Percentiles rank a stretch among this genome's conserved stretches.
These are phyloP conservation scores for Odontarrhena argentea DNA, from an alignment of 345 rosid genomes.

Conservation along the genomic window DNA sequence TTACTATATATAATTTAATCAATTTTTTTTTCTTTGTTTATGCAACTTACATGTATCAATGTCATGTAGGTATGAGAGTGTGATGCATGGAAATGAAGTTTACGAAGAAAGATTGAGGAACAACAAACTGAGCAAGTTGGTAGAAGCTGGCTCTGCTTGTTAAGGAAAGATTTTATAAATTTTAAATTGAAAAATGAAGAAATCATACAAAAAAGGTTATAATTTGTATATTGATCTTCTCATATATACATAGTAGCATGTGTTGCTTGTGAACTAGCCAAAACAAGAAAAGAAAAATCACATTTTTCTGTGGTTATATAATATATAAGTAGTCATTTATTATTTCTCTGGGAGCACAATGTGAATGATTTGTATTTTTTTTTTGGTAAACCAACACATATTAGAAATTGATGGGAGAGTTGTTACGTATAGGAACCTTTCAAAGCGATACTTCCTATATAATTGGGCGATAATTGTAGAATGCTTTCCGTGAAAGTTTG, in stretches of 20 bases:
- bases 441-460: constrained; percentile 22
- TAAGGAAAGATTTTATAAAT: constrained; percentile 22
- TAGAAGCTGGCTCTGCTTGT: constrained; percentile 64
- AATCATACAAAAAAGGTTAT: constrained; percentile 26
- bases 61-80: constrained; percentile 54
- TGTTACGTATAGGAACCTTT: constrained; percentile 22
- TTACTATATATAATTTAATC: background rate
- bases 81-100: constrained; percentile 57
- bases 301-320: constrained; percentile 5
- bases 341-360: constrained; percentile 4
- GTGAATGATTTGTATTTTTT: background rate
- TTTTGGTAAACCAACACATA: background rate
- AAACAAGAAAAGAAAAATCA: background rate
- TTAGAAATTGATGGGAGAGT: background rate
- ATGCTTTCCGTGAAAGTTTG: constrained; percentile 14
- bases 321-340: constrained; percentile 1
- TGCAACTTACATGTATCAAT: constrained; percentile 20
- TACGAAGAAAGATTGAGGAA: constrained; percentile 69
- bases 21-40: background rate
- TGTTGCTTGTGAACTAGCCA: constrained; percentile 17
- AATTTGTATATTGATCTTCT: constrained; percentile 33
- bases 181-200: constrained; percentile 20
- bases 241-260: constrained; percentile 16
- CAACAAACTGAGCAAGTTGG: constrained; percentile 70
- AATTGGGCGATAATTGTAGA: constrained; percentile 14